Evolutionary conservation across 2,329 filamentous ascomycete genomes (phyloP).

Genomic region (Aspergillus sergii): DNA sequence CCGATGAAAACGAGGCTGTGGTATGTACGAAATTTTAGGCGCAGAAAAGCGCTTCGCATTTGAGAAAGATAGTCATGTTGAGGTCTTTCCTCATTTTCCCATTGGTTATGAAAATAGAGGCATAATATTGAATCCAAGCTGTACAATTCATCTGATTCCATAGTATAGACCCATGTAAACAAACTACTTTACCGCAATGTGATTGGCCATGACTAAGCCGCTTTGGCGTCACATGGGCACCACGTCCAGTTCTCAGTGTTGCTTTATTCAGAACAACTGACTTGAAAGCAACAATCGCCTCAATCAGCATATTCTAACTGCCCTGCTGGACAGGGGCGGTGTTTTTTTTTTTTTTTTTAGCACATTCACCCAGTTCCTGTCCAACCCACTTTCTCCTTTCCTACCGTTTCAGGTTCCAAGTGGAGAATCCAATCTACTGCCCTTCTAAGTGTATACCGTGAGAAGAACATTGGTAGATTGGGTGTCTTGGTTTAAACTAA

Average conservation of each 20-base stretch:
- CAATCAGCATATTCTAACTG: background rate
- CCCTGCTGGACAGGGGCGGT: background rate
- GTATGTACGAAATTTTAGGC: background rate
- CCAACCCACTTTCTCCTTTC: background rate
- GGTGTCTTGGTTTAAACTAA: background rate
- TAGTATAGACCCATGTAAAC: background rate
- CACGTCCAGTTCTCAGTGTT: background rate
- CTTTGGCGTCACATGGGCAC: background rate
- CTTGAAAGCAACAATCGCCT: background rate
- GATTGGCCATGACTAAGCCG: background rate
- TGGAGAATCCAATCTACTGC: background rate
- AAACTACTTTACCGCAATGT: background rate
- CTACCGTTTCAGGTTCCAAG: background rate
- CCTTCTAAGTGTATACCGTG: background rate
- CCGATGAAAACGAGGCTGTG: background rate
- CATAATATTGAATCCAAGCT: background rate
- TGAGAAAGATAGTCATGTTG: background rate
- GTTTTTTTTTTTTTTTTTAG: no score
- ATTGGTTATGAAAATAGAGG: background rate
- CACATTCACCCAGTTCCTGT: no score
- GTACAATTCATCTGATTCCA: background rate
- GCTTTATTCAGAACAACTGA: background rate
- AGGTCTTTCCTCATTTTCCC: background rate
- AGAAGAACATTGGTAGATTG: background rate
- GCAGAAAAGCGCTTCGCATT: background rate